A percentile compares a stretch with the other conserved stretches of the same genome.
These are phyloP conservation scores for Apodospora peruviana DNA, from an alignment of 495 filamentous ascomycete genomes.

Conservation along the genomic window DNA sequence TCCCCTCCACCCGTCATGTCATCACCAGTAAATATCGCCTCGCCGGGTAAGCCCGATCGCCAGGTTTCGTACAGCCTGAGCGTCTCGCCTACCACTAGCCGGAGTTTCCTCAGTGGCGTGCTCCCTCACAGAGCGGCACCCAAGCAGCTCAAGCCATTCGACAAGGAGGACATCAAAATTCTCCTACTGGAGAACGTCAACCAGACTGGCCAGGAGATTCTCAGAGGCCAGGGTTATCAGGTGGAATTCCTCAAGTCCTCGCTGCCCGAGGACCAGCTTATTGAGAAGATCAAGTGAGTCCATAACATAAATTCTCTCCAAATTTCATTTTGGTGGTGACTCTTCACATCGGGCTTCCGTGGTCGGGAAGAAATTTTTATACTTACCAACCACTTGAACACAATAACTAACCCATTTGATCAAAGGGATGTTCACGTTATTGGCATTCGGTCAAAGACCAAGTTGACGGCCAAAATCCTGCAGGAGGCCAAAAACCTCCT, in stretches of 20 bases:
- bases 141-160: conserved; percentile 92
- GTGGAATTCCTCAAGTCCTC: conserved; percentile 88
- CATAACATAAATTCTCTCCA: no score
- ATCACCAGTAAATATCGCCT: conserved; percentile 34
- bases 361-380: conserved; percentile 16
- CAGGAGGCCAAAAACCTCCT: conserved; percentile 88
- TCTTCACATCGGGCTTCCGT: conserved; percentile 12
- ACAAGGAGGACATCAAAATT: conserved; percentile 92
- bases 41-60: conserved; percentile 10
- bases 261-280: conserved; percentile 85
- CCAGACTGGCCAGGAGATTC: conserved; percentile 75
- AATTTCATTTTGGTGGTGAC: conserved; percentile 7
- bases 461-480: conserved; percentile 79
- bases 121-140: conserved; percentile 26
- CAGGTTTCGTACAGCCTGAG: conserved; percentile 49
- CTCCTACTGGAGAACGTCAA: conserved; percentile 95
- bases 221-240: conserved; percentile 86
- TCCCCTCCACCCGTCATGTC: conserved; percentile 30
- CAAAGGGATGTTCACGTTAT: conserved; percentile 90
- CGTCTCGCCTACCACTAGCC: conserved; percentile 37
- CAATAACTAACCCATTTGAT: neutral
- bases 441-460: conserved; percentile 97
- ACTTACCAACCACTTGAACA: neutral
- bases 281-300: conserved; percentile 91
- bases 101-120: conserved; percentile 23